Percentiles rank a stretch among this genome's conserved stretches.
Evolutionary conservation across 2,329 filamentous ascomycete species (phyloP).

Genomic region (Dactylellina cionopaga): DNA sequence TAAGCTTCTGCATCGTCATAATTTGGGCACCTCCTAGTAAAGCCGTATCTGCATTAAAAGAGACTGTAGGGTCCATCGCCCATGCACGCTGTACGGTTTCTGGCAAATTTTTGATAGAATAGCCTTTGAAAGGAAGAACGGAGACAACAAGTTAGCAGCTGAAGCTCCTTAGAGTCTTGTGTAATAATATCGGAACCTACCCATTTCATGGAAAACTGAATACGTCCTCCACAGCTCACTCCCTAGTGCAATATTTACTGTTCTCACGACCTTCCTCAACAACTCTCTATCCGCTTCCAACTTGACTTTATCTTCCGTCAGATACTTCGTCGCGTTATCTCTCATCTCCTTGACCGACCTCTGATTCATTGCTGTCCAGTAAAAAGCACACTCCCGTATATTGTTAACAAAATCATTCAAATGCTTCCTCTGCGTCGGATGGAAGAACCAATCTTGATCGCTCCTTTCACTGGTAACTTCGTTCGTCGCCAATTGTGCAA

Average conservation of each 20-base stretch:
- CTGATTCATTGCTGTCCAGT: constrained; percentile 77
- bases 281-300: constrained; percentile 70
- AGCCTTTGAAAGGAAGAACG: constrained; percentile 16
- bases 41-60: constrained; percentile 54
- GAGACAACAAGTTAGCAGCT: neutral
- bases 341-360: constrained; percentile 73
- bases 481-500: constrained; percentile 85
- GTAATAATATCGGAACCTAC: constrained; percentile 25
- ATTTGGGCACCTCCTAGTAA: constrained; percentile 61
- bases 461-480: constrained; percentile 85
- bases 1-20: constrained; percentile 66
- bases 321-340: constrained; percentile 73
- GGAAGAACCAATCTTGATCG: constrained; percentile 89
- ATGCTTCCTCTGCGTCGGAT: constrained; percentile 74
- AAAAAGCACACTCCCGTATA: constrained; percentile 84
- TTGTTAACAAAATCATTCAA: constrained; percentile 78
- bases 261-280: constrained; percentile 72
- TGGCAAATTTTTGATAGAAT: constrained; percentile 74
- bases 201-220: constrained; percentile 76
- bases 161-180: too few species aligned
- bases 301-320: constrained; percentile 72
- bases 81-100: constrained; percentile 70
- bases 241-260: constrained; percentile 69
- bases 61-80: constrained; percentile 69
- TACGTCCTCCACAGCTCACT: constrained; percentile 74